These are phyloP conservation scores for Cercospora zeina DNA, from an alignment of 2,329 filamentous ascomycete species.

Conservation along the genomic window DNA sequence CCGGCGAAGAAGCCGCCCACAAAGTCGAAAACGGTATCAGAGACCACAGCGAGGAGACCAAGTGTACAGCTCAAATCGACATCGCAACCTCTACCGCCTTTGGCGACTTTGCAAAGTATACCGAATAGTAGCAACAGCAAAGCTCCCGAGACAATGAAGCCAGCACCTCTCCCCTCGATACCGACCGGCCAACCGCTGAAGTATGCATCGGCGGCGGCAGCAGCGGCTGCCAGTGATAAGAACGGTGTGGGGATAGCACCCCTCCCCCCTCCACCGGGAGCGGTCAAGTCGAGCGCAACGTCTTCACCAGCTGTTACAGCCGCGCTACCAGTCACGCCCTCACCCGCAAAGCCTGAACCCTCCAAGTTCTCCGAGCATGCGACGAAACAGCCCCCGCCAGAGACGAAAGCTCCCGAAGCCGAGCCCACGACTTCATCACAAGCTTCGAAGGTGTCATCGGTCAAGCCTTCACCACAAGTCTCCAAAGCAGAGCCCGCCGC, in stretches of 20 bases:
- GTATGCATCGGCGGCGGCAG: conserved; percentile 93
- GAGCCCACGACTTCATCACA: conserved; percentile 21
- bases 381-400: conserved; percentile 35
- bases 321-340: conserved; percentile 48
- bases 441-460: conserved; percentile 32
- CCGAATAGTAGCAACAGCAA: conserved; percentile 62
- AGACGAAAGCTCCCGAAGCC: conserved; percentile 31
- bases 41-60: conserved; percentile 67
- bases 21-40: conserved; percentile 57
- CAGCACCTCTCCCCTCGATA: conserved; percentile 79
- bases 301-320: conserved; percentile 51
- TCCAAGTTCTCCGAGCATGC: conserved; percentile 33
- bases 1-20: conserved; percentile 44
- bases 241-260: conserved; percentile 88
- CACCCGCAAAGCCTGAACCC: conserved; percentile 40
- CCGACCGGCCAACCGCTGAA: conserved; percentile 88
- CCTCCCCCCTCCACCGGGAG: conserved; percentile 81
- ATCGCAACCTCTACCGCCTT: conserved; percentile 69
- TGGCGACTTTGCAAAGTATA: conserved; percentile 83
- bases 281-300: conserved; percentile 57
- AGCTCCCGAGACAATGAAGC: conserved; percentile 76
- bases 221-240: conserved; percentile 86
- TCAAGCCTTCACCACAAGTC: conserved; percentile 41
- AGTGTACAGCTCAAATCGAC: conserved; percentile 84
- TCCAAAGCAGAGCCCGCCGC: conserved; percentile 42